A percentile compares a stretch with the other conserved stretches of the same genome.
phyloP scores from a whole-genome alignment of 306 rosid genomes.

The Gynostemma pentaphyllum region DNA sequence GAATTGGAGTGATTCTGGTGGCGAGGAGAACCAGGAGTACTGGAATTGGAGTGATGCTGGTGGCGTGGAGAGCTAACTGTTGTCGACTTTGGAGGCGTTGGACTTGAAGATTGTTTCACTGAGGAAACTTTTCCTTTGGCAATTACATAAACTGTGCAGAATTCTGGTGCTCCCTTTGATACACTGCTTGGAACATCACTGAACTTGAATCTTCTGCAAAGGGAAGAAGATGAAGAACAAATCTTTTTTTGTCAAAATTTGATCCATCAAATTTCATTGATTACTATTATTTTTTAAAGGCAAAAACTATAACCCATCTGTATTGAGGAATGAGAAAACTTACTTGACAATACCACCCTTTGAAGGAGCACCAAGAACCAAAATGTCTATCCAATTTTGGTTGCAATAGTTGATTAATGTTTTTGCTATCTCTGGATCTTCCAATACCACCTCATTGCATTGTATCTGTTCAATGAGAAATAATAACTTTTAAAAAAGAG shows the following conservation, averaged over 20 bases:
- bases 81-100: slow-evolving; percentile 25
- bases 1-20: no score
- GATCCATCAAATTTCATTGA: no score
- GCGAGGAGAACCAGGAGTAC: no score
- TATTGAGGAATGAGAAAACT: background rate
- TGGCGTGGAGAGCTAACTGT: no score
- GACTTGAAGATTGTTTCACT: slow-evolving; percentile 31
- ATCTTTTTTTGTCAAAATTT: background rate
- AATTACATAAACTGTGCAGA: slow-evolving; percentile 68
- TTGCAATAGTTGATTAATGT: slow-evolving; percentile 38
- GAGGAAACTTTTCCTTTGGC: slow-evolving; percentile 58
- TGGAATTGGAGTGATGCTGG: no score
- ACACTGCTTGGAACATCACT: slow-evolving; percentile 42
- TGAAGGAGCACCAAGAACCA: slow-evolving; percentile 71
- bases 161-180: slow-evolving; percentile 53
- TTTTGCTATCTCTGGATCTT: slow-evolving; percentile 49
- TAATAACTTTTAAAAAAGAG: background rate
- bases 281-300: no score
- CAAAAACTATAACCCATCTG: no score
- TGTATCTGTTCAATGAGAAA: slow-evolving; percentile 31
- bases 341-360: slow-evolving; percentile 59
- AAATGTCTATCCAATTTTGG: slow-evolving; percentile 32
- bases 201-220: slow-evolving; percentile 53
- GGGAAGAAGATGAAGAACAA: background rate
- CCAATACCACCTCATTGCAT: slow-evolving; percentile 60